Evolutionary conservation across 1,139 yeast species (phyloP).

Genomic region (Suhomyces terraborum): DNA sequence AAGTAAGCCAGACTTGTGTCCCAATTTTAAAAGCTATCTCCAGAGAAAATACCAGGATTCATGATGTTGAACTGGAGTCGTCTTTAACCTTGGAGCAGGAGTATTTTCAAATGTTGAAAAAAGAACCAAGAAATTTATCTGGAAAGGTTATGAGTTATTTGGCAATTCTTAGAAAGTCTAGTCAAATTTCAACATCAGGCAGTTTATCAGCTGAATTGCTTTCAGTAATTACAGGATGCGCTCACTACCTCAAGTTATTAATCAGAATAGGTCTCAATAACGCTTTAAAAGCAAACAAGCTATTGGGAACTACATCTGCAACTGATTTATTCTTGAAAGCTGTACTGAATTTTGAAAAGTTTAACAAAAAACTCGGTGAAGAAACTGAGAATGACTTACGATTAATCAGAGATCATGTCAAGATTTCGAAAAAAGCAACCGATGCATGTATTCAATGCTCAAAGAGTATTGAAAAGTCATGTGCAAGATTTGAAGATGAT

Average conservation of each 20-base stretch:
- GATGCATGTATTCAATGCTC: conserved; percentile 76
- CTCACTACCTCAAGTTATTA: conserved; percentile 85
- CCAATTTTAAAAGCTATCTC: conserved; percentile 17
- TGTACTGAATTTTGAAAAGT: conserved; percentile 49
- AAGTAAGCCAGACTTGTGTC: conserved; percentile 27
- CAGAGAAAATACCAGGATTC: conserved; percentile 6
- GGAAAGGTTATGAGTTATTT: conserved; percentile 77
- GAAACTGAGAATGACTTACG: conserved; percentile 33
- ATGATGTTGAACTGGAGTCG: conserved; percentile 15
- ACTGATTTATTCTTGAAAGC: conserved; percentile 62
- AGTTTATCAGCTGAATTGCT: conserved; percentile 60
- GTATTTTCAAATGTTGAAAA: conserved; percentile 43
- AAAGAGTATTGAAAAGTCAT: conserved; percentile 79
- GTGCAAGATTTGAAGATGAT: conserved; percentile 59
- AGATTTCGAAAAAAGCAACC: conserved; percentile 63
- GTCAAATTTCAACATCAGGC: conserved; percentile 53
- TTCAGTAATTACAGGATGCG: conserved; percentile 86
- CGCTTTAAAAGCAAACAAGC: conserved; percentile 68
- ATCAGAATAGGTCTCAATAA: conserved; percentile 79
- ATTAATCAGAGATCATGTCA: conserved; percentile 39
- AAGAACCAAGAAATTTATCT: conserved; percentile 87
- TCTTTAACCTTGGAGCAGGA: conserved; percentile 15
- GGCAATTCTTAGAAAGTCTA: conserved; percentile 66
- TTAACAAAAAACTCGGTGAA: conserved; percentile 19
- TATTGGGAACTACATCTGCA: conserved; percentile 59